Percentiles rank a stretch among this genome's conserved stretches.
Conservation (phyloP, 2,329 filamentous ascomycete genomes). For the Alternaria arbusti region DNA sequence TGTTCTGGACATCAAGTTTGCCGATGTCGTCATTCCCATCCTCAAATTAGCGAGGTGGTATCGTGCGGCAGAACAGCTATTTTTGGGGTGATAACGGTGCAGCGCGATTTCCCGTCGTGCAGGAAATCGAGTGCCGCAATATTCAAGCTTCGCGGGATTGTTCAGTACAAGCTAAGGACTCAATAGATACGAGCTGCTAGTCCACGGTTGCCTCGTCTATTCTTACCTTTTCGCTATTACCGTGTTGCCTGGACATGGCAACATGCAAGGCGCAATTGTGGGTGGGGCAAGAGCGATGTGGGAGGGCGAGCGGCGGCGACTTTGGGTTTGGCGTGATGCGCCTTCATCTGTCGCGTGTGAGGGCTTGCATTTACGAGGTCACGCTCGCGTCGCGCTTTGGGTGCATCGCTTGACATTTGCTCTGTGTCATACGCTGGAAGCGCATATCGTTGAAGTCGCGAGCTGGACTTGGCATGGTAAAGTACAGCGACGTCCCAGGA, state of each 20-base stretch:
- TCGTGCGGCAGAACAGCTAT: neutral
- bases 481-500: neutral
- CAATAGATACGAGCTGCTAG: neutral
- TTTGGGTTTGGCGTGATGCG: neutral
- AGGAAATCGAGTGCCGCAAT: neutral
- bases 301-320: neutral
- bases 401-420: neutral
- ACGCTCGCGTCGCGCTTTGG: neutral
- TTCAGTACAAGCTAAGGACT: neutral
- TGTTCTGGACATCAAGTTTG: neutral
- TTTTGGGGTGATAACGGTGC: neutral
- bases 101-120: neutral
- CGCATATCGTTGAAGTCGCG: neutral
- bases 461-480: neutral
- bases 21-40: neutral
- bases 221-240: neutral
- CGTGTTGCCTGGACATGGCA: neutral
- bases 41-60: neutral
- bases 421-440: neutral
- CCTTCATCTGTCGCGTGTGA: neutral
- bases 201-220: neutral
- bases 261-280: neutral
- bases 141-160: neutral
- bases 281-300: neutral
- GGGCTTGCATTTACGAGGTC: slow-evolving; percentile 1